These are phyloP conservation scores for Trichophyton benhamiae DNA, from an alignment of 2,329 filamentous ascomycete species.

Conservation along the genomic window DNA sequence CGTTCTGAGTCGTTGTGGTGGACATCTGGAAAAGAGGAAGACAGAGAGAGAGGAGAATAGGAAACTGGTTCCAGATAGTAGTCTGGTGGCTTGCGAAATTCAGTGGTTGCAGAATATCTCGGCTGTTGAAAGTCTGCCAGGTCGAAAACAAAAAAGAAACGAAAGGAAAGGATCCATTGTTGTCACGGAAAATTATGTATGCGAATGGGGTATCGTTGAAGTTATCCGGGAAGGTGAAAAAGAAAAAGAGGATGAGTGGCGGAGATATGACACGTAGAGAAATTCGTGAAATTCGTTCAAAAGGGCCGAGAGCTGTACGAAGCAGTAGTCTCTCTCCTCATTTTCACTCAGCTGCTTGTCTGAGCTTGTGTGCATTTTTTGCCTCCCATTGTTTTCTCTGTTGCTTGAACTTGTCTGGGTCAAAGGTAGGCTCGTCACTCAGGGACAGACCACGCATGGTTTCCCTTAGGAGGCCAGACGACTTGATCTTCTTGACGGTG, in stretches of 20 bases:
- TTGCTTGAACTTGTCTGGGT: conserved; percentile 39
- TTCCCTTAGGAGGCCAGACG: conserved; percentile 19
- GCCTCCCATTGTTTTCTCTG: conserved; percentile 39
- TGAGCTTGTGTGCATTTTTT: conserved; percentile 23
- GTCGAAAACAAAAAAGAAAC: not conserved
- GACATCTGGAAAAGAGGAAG: not conserved
- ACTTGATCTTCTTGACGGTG: conserved; percentile 26
- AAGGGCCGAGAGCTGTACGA: not conserved
- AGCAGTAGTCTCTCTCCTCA: no score
- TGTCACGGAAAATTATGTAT: not conserved
- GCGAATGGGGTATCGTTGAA: conserved; percentile 1
- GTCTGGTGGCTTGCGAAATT: not conserved
- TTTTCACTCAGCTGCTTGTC: conserved; percentile 7
- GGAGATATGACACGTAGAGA: conserved; percentile 1
- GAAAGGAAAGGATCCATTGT: not conserved
- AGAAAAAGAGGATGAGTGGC: not conserved
- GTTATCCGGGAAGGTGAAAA: not conserved
- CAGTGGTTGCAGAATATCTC: not conserved
- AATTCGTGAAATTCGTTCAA: not conserved
- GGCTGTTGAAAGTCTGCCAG: not conserved
- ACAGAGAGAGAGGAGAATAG: not conserved
- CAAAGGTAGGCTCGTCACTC: conserved; percentile 33
- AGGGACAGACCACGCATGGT: conserved; percentile 22
- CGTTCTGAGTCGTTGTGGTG: not conserved
- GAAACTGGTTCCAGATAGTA: not conserved